phyloP scores from a whole-genome alignment of 345 rosid species.

The Physaria fendleri region DNA sequence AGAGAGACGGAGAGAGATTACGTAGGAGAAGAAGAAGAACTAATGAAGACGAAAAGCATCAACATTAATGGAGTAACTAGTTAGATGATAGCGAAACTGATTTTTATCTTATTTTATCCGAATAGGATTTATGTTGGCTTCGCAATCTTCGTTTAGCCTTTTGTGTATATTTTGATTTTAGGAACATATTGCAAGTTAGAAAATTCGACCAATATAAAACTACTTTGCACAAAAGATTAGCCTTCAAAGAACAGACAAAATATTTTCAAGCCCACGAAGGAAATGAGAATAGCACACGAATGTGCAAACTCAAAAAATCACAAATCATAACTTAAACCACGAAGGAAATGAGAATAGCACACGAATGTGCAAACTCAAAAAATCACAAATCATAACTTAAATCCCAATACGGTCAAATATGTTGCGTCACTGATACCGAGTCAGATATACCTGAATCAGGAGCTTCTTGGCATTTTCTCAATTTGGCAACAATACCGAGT shows the following conservation, averaged over 20 bases:
- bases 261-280: not conserved
- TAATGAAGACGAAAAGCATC: not conserved
- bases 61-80: conserved; percentile 9
- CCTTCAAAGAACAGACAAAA: not conserved
- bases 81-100: conserved; percentile 22
- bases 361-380: not conserved
- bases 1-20: not conserved
- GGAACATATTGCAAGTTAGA: not conserved
- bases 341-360: not conserved
- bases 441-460: conserved; percentile 32
- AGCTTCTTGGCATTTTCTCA: conserved; percentile 61
- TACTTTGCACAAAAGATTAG: not conserved
- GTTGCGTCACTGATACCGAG: conserved; percentile 21
- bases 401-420: conserved; percentile 21
- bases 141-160: too few species aligned
- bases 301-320: not conserved
- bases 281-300: not conserved
- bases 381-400: conserved; percentile 2
- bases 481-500: conserved; percentile 48
- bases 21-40: conserved; percentile 4
- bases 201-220: not conserved
- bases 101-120: too few species aligned
- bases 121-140: too few species aligned
- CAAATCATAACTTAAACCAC: conserved; percentile 14
- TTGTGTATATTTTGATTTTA: not conserved